phyloP scores from a whole-genome alignment of 2,329 filamentous ascomycete genomes.

The Aspergillus costaricaensis region DNA sequence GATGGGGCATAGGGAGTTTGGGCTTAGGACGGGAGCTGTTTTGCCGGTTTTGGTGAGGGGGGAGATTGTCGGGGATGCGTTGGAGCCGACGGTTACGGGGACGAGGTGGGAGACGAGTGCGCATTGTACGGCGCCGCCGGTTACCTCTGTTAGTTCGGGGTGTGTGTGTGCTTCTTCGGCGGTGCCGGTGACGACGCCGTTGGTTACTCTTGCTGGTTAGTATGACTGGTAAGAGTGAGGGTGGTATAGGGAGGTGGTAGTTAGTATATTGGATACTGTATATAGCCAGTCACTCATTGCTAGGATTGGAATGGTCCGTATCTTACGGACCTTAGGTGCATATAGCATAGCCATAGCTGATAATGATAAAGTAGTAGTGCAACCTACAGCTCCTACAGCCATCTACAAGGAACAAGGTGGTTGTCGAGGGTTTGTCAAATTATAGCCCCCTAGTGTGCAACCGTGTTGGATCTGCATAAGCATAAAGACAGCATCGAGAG shows the following conservation, averaged over 20 bases:
- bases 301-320: neutral
- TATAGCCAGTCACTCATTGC: neutral
- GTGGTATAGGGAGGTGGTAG: neutral
- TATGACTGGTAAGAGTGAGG: neutral
- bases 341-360: neutral
- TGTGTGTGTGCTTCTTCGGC: conserved; percentile 37
- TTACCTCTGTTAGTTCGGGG: conserved; percentile 26
- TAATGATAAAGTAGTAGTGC: too few relatives aligned
- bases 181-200: conserved; percentile 31
- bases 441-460: conserved; percentile 12
- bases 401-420: neutral
- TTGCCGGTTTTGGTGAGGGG: conserved; percentile 52
- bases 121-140: conserved; percentile 37
- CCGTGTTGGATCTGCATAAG: conserved; percentile 15
- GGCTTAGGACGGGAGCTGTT: conserved; percentile 52
- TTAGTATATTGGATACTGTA: neutral
- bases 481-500: conserved; percentile 10
- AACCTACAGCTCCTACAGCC: too few relatives aligned
- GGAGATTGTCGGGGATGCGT: conserved; percentile 25
- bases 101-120: conserved; percentile 30
- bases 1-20: conserved; percentile 49
- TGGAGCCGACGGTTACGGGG: conserved; percentile 15
- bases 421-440: conserved; percentile 14
- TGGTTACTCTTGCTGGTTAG: conserved; percentile 19
- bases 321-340: neutral